Percentiles rank a stretch among this genome's conserved stretches.
Conservation (phyloP, 768 basidiomycete genomes). For the Sarcodon sp. region DNA sequence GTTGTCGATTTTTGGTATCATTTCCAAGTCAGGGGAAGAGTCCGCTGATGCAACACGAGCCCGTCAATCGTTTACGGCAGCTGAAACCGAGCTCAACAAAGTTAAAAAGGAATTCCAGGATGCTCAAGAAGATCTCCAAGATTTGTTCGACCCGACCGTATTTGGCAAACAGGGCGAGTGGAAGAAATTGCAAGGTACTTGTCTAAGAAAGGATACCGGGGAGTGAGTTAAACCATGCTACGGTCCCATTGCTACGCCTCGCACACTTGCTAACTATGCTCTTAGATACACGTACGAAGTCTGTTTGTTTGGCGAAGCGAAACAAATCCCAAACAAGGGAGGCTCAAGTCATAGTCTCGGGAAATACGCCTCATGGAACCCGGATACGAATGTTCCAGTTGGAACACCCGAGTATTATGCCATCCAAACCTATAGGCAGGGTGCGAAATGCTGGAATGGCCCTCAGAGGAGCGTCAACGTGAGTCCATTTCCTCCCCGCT, state of each 20-base stretch:
- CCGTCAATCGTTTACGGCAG: slow-evolving; percentile 46
- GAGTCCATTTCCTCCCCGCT: slow-evolving; percentile 5
- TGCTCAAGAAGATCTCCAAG: slow-evolving; percentile 42
- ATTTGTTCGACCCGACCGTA: slow-evolving; percentile 50
- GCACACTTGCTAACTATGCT: not conserved
- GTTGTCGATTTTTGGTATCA: not conserved
- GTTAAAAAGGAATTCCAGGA: slow-evolving; percentile 39
- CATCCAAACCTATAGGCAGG: slow-evolving; percentile 72
- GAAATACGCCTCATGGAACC: slow-evolving; percentile 80
- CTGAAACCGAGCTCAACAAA: slow-evolving; percentile 44
- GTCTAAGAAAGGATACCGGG: slow-evolving; percentile 73
- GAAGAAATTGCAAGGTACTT: slow-evolving; percentile 85
- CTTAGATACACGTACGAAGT: slow-evolving; percentile 86
- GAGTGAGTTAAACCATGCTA: slow-evolving; percentile 50
- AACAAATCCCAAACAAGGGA: slow-evolving; percentile 78
- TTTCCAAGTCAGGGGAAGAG: not conserved
- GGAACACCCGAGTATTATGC: slow-evolving; percentile 69
- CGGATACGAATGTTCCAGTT: slow-evolving; percentile 34
- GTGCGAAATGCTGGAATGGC: slow-evolving; percentile 94
- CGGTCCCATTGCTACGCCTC: not conserved
- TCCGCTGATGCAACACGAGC: slow-evolving; percentile 45
- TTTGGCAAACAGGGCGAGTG: slow-evolving; percentile 84
- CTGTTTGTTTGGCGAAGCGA: slow-evolving; percentile 82
- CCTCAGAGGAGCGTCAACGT: slow-evolving; percentile 80
- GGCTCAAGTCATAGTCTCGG: slow-evolving; percentile 70